phyloP scores from a whole-genome alignment of 352 stramenopile genomes.

The Phytophthora citricola region DNA sequence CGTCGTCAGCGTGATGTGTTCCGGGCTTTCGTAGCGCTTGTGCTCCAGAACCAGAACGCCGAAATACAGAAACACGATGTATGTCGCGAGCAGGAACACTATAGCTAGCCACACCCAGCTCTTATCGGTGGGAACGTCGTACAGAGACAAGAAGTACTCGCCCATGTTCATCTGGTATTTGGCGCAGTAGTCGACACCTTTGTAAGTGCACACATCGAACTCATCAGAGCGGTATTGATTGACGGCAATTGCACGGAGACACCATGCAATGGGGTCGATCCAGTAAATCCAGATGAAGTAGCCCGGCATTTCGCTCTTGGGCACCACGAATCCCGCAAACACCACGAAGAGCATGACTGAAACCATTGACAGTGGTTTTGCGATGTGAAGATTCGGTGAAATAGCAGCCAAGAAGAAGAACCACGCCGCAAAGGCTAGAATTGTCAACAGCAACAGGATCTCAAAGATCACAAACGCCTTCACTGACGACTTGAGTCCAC shows the following conservation, averaged over 20 bases:
- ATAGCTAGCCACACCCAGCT: constrained; percentile 62
- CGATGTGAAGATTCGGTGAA: constrained; percentile 51
- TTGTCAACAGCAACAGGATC: constrained; percentile 44
- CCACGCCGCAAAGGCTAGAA: constrained; percentile 64
- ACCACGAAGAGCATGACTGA: constrained; percentile 62
- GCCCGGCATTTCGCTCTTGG: constrained; percentile 56
- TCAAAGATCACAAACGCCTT: constrained; percentile 51
- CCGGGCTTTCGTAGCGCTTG: constrained; percentile 25
- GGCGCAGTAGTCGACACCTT: constrained; percentile 52
- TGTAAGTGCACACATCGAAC: constrained; percentile 51
- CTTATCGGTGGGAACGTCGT: constrained; percentile 49
- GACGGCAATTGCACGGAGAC: constrained; percentile 51
- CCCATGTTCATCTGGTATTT: constrained; percentile 38
- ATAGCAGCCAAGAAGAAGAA: constrained; percentile 65
- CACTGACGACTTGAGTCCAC: constrained; percentile 51
- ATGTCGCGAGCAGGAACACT: constrained; percentile 45
- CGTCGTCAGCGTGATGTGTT: constrained; percentile 15
- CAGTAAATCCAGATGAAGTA: constrained; percentile 83
- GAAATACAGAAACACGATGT: constrained; percentile 45
- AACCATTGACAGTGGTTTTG: constrained; percentile 61
- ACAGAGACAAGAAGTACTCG: constrained; percentile 54
- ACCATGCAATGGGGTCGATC: constrained; percentile 75
- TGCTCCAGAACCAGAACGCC: constrained; percentile 37
- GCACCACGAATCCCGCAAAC: constrained; percentile 70
- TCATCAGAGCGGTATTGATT: constrained; percentile 56